phyloP scores from a whole-genome alignment of 2,329 filamentous ascomycete genomes.

The Rasamsonia emersonii region DNA sequence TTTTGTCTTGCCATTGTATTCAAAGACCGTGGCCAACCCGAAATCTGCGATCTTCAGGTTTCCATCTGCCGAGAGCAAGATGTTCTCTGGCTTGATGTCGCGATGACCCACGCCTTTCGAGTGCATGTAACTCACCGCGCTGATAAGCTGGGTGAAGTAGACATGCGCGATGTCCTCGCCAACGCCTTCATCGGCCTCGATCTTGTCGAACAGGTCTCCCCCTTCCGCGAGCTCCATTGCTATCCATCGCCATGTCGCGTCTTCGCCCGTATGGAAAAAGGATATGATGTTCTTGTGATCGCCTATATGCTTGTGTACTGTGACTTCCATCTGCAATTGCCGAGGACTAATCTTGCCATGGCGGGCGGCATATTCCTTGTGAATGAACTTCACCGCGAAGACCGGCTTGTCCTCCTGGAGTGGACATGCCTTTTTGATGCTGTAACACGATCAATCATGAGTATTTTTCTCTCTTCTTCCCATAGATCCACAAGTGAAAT shows the following conservation, averaged over 20 bases:
- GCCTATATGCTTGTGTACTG: constrained; percentile 78
- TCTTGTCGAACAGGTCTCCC: constrained; percentile 97
- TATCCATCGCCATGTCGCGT: constrained; percentile 87
- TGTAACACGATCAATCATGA: constrained; percentile 27
- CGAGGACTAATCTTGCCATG: constrained; percentile 82
- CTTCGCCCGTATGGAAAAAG: constrained; percentile 82
- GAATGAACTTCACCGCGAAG: constrained; percentile 97
- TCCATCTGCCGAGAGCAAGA: constrained; percentile 74
- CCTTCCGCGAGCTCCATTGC: constrained; percentile 96
- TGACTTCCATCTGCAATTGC: constrained; percentile 86
- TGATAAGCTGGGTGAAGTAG: constrained; percentile 87
- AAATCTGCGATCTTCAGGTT: constrained; percentile 95
- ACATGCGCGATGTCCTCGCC: constrained; percentile 89
- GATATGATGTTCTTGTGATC: constrained; percentile 90
- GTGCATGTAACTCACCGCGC: constrained; percentile 90
- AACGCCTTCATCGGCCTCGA: constrained; percentile 95
- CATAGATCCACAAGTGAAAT: constrained; percentile 4
- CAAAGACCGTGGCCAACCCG: constrained; percentile 87
- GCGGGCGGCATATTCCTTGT: constrained; percentile 87
- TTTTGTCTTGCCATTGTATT: constrained; percentile 77
- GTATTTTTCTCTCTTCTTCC: too few species aligned
- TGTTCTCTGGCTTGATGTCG: constrained; percentile 90
- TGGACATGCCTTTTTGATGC: constrained; percentile 88
- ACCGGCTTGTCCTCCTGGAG: constrained; percentile 60
- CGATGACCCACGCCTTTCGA: constrained; percentile 90